phyloP scores from a whole-genome alignment of 805 yeast species.

The Kodamaea kaohsiungensis region DNA sequence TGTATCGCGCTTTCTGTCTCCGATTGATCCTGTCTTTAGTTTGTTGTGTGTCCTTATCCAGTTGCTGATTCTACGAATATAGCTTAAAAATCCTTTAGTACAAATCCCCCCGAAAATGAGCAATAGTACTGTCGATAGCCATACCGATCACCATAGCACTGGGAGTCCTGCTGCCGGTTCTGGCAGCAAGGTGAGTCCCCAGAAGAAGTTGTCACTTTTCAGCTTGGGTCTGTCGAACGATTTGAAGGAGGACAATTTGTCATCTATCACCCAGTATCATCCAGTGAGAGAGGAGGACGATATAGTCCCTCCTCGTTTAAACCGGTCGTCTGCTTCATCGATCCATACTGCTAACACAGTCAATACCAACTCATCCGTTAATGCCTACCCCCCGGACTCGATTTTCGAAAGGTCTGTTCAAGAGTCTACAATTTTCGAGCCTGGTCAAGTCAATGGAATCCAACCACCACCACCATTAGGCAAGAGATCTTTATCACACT shows the following conservation, averaged over 20 bases:
- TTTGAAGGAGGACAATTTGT: conserved; percentile 8
- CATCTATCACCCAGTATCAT: background rate
- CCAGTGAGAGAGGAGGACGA: background rate
- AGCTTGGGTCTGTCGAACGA: conserved; percentile 20
- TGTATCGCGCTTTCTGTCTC: background rate
- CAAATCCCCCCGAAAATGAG: background rate
- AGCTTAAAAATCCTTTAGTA: too few species aligned
- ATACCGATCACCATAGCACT: background rate
- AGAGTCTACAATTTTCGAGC: conserved; percentile 23
- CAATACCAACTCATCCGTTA: conserved; percentile 17
- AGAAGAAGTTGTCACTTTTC: conserved; percentile 26
- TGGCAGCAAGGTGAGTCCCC: conserved; percentile 4
- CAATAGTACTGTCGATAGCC: background rate
- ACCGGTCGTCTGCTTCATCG: conserved; percentile 8
- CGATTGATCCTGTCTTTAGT: background rate
- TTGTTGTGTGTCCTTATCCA: background rate
- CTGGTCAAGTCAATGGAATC: background rate
- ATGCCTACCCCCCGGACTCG: conserved; percentile 10
- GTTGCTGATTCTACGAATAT: background rate
- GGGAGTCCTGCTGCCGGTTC: background rate
- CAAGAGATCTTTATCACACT: conserved; percentile 20
- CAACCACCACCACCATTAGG: conserved; percentile 11
- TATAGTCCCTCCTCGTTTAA: background rate
- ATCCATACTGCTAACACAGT: conserved; percentile 10
- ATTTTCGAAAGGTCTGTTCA: conserved; percentile 47